phyloP scores from a whole-genome alignment of 345 rosid species.

The Xanthoceras sorbifolium region DNA sequence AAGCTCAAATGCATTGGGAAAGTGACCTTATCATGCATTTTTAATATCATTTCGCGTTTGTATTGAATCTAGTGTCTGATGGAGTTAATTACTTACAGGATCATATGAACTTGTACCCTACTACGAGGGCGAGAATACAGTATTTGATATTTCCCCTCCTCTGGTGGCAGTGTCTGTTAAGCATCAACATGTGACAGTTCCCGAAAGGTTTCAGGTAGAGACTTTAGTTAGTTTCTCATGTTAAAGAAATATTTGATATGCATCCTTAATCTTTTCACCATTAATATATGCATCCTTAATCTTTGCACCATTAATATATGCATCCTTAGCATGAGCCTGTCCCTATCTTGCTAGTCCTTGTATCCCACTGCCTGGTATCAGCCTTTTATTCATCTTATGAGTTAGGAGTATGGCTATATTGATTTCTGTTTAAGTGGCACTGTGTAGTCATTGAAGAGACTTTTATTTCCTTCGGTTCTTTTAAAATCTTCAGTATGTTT shows the following conservation, averaged over 20 bases:
- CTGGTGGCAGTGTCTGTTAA: constrained; percentile 64
- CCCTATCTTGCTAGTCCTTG: constrained; percentile 6
- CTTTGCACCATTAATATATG: neutral
- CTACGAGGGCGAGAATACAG: constrained; percentile 92
- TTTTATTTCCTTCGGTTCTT: constrained; percentile 7
- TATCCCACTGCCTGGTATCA: neutral
- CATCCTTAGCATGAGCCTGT: neutral
- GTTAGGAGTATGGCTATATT: constrained; percentile 12
- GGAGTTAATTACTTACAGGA: constrained; percentile 49
- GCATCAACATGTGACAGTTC: constrained; percentile 70
- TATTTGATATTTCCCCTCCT: constrained; percentile 91
- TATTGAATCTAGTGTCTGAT: constrained; percentile 18
- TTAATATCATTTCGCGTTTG: neutral
- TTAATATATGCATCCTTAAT: no score
- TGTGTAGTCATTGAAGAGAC: neutral
- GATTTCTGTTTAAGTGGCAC: neutral
- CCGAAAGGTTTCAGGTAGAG: constrained; percentile 82
- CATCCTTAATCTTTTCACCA: neutral
- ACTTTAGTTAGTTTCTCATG: constrained; percentile 7
- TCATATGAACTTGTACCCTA: constrained; percentile 69
- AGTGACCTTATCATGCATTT: constrained; percentile 3
- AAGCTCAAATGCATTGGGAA: neutral
- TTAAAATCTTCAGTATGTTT: constrained; percentile 11
- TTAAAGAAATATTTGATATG: neutral
- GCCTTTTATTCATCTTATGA: neutral